phyloP scores from a whole-genome alignment of 2,329 filamentous ascomycete genomes.

The Fusarium secorum region DNA sequence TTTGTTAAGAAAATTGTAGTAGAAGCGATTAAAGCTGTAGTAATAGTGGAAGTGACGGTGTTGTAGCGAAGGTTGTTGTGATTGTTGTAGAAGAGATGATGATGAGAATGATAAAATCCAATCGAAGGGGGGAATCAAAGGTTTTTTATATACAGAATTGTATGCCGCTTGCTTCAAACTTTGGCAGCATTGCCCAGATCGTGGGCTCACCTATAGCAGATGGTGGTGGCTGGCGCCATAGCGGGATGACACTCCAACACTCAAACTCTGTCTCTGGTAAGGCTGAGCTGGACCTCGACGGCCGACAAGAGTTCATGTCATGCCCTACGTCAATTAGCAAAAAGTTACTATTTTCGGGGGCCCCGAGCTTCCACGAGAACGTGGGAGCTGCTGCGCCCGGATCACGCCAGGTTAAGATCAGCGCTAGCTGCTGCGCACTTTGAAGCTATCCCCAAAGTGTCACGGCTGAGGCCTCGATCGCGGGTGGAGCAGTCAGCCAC shows the following conservation, averaged over 20 bases:
- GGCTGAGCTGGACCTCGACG: constrained; percentile 8
- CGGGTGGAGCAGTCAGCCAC: background rate
- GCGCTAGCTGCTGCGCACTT: constrained; percentile 7
- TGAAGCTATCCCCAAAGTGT: background rate
- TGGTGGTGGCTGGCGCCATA: constrained; percentile 2
- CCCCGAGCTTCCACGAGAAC: background rate
- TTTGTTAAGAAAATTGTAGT: background rate
- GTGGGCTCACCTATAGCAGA: background rate
- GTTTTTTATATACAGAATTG: constrained; percentile 17
- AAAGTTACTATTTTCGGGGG: constrained; percentile 24
- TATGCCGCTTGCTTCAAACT: accelerated
- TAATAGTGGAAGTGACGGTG: background rate
- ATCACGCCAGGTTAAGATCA: background rate
- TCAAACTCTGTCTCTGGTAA: background rate
- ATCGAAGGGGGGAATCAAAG: background rate
- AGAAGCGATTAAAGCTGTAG: background rate
- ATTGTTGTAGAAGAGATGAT: constrained; percentile 5
- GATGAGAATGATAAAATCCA: constrained; percentile 11
- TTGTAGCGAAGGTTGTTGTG: background rate
- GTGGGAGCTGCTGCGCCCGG: constrained; percentile 15
- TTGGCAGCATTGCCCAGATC: background rate
- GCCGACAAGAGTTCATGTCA: background rate
- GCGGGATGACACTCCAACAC: background rate
- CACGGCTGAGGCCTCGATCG: constrained; percentile 17
- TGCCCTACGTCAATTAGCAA: background rate